Base-by-base conservation (phyloP, 768 basidiomycete species). In the Thelephora ganbajun region DNA sequence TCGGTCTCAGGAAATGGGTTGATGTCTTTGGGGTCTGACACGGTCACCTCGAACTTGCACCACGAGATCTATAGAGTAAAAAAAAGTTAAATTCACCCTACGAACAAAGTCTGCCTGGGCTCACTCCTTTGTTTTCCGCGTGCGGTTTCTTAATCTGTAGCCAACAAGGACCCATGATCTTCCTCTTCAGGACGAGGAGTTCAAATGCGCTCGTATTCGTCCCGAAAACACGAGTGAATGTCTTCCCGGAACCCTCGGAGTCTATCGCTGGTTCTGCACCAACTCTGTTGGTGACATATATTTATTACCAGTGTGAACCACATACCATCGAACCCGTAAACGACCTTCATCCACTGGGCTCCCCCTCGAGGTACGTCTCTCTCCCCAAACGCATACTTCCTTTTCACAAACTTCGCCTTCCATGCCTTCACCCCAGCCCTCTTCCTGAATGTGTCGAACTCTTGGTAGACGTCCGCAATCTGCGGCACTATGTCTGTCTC, bases 161-260 rank as follows among this genome's bases (percentile, higher is more conserved):
- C 96, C 96, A 99, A 60, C 96, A 98, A 0, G 96, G 93, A 0
- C 96, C 96, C 92, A 97, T 97, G 49, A 98, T 96, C 66, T 93
- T 96, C 30, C 92, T 79, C 63, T 98, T 98, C 42, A 98, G 56
- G 2, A 92, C 93, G 16, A 99, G 75, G 9, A 90, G 68, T 61
- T 98, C 96, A 55, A 99, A 99, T 0, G 94, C 84, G 46, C 69
- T 88, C 5, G 92, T 94, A 54, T 80, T 92, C 2, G 93, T 85
- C 11, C 96, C 96, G 54, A 98, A 85, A 11, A 98, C 80, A 48
- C 76, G 78, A 33, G 79, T 72, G 59, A 97, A 93, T 45, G 87
- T 93, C 7, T 86, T 80, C 43, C 87, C 90, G 35, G 75, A 76
- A 3, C 82, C 75, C 33, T 76, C 78, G 52, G 69, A 68, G 0